phyloP scores from a whole-genome alignment of 306 rosid species.

The barrel medic (Medicago truncatula) region MtrunA17r5.0-ANR NC_053044.1:48831501-48832000 shows the following conservation, averaged over 20 bases:
- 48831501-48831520: constrained; percentile 46
- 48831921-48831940: too few relatives aligned
- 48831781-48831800: too few relatives aligned
- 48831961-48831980: too few relatives aligned
- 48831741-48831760: neutral
- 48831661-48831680: neutral
- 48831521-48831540: constrained; percentile 56
- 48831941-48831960: too few relatives aligned
- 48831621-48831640: constrained; percentile 44
- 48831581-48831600: neutral
- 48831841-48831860: too few relatives aligned
- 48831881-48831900: too few relatives aligned
- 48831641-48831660: constrained; percentile 52
- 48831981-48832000: too few relatives aligned
- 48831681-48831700: constrained; percentile 54
- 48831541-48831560: constrained; percentile 47
- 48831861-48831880: too few relatives aligned
- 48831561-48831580: neutral
- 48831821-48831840: too few relatives aligned
- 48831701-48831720: neutral
- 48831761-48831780: neutral
- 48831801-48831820: too few relatives aligned
- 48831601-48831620: neutral
- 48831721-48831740: neutral
- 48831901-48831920: too few relatives aligned